Evolutionary conservation across 1,139 yeast species (phyloP).

Genomic region (Pichia kudriavzevii): DNA sequence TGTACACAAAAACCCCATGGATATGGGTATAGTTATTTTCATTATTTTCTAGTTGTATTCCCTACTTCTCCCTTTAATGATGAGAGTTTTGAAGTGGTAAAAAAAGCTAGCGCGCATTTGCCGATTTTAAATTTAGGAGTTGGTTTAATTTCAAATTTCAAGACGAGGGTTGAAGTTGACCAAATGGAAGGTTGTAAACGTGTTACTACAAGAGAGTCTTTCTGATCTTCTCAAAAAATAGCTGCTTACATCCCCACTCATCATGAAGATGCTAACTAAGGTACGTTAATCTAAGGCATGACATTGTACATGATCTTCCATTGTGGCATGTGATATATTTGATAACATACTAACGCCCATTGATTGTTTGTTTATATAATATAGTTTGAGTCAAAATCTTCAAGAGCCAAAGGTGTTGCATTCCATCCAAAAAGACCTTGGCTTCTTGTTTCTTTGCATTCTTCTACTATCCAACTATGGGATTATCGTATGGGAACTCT

Average conservation of each 20-base stretch:
- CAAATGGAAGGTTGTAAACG: background rate
- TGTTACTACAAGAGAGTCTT: background rate
- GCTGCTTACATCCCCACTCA: slow-evolving; percentile 22
- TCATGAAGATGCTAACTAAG: slow-evolving; percentile 93
- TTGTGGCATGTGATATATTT: background rate
- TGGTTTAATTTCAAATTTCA: no score
- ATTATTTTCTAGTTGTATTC: no score
- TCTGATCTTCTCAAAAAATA: background rate
- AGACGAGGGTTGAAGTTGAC: no score
- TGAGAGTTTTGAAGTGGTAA: no score
- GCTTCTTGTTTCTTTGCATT: slow-evolving; percentile 90
- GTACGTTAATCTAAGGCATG: slow-evolving; percentile 28
- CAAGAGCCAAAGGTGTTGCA: slow-evolving; percentile 97
- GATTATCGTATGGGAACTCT: slow-evolving; percentile 99
- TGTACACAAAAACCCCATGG: no score
- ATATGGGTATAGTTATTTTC: no score
- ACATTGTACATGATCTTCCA: background rate
- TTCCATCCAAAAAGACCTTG: slow-evolving; percentile 96
- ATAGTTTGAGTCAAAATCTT: slow-evolving; percentile 94
- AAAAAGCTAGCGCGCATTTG: no score
- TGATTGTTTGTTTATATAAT: slow-evolving; percentile 11
- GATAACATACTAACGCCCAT: slow-evolving; percentile 11
- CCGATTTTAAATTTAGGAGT: no score
- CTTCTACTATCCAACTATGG: slow-evolving; percentile 96
- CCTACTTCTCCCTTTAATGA: no score